These are phyloP conservation scores for Neolentinus lepideus DNA, from an alignment of 1,284 basidiomycete species.

Conservation along the genomic window DNA sequence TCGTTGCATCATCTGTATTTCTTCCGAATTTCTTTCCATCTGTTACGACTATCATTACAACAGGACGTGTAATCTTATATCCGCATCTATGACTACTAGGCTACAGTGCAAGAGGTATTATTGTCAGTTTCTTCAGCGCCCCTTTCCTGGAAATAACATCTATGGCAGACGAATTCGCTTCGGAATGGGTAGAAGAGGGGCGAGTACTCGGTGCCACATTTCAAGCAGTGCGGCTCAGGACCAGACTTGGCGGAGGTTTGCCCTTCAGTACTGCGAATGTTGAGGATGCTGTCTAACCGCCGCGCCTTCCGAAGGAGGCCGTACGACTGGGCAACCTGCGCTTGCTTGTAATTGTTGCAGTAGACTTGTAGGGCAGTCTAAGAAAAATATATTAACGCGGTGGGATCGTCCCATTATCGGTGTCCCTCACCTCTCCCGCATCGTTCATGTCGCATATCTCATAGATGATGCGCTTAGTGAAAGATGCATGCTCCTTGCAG, in stretches of 20 bases:
- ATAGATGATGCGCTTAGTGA: conserved; percentile 54
- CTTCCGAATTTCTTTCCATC: conserved; percentile 23
- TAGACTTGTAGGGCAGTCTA: conserved; percentile 86
- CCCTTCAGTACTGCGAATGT: neutral
- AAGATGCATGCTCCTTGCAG: conserved; percentile 76
- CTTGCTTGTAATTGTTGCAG: conserved; percentile 78
- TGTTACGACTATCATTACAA: conserved; percentile 23
- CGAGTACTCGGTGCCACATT: conserved; percentile 31
- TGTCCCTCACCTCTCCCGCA: conserved; percentile 53
- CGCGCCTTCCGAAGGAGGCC: conserved; percentile 81
- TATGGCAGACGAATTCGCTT: conserved; percentile 44
- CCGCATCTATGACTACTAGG: conserved; percentile 5
- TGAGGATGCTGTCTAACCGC: conserved; percentile 65
- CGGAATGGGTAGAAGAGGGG: conserved; percentile 29
- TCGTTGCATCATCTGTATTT: conserved; percentile 16
- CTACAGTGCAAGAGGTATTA: conserved; percentile 4
- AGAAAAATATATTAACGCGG: conserved; percentile 3
- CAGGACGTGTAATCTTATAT: conserved; percentile 28
- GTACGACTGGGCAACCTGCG: conserved; percentile 62
- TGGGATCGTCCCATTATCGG: neutral
- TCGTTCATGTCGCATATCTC: conserved; percentile 84
- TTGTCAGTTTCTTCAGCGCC: conserved; percentile 4
- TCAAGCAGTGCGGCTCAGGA: conserved; percentile 24
- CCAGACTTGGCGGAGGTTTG: conserved; percentile 5
- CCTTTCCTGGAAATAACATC: conserved; percentile 37